phyloP scores from a whole-genome alignment of 169 alveolate genomes.

The Cryptosporidium viatorum region DNA sequence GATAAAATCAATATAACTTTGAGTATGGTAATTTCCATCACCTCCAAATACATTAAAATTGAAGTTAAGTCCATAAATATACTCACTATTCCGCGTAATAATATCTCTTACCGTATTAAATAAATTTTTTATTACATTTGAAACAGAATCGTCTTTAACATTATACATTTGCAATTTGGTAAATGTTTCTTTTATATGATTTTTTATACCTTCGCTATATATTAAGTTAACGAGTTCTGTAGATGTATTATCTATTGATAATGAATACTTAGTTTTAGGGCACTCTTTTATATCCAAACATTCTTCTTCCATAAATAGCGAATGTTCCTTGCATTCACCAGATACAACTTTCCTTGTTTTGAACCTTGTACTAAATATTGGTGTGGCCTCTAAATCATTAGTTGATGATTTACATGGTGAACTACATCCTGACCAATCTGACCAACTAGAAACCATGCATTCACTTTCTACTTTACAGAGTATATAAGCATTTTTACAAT shows the following conservation, averaged over 20 bases:
- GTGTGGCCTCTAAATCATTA: neutral
- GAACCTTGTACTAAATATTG: neutral
- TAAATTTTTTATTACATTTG: neutral
- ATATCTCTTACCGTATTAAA: constrained; percentile 13
- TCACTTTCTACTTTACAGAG: constrained; percentile 21
- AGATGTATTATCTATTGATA: neutral
- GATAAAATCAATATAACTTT: neutral
- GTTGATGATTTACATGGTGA: constrained; percentile 17
- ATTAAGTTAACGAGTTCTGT: neutral
- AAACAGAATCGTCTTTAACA: neutral
- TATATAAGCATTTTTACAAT: constrained; percentile 14
- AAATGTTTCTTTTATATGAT: neutral
- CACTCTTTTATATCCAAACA: constrained; percentile 16
- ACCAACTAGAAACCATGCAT: constrained; percentile 36
- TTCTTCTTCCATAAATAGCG: constrained; percentile 18
- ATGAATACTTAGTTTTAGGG: neutral
- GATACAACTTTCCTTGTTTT: constrained; percentile 29
- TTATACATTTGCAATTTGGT: neutral
- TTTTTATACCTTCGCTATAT: constrained; percentile 16
- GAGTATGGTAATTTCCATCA: constrained; percentile 13
- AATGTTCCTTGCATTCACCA: constrained; percentile 7
- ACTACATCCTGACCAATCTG: constrained; percentile 61
- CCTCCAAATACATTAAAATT: constrained; percentile 23
- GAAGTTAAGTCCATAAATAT: neutral
- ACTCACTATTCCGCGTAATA: constrained; percentile 1